Evolutionary conservation across 192 early-diverging fungal genomes (phyloP), one percentile per base, ranked within the genome.

Genomic region (Linnemannia hyalina): DNA sequence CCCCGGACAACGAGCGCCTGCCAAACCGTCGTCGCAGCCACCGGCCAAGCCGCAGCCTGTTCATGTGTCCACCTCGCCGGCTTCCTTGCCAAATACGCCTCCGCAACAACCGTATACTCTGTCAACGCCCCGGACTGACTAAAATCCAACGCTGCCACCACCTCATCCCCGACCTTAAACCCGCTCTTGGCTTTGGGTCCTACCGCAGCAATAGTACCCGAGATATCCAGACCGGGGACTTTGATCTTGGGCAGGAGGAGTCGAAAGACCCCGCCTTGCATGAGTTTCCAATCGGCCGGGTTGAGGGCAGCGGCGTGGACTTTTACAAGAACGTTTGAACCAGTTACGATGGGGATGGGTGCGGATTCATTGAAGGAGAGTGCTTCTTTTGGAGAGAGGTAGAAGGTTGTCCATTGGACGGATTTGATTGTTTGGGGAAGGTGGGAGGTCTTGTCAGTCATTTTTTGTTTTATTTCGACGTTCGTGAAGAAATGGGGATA

Each of bases 241-340:
- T 81, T 87, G 40, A 82, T 22, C n/a, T 36, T 74, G 16, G 85
- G 74, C 75, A 80, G 78, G 11, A 77, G 38, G 0, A 80, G 40
- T 9, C 63, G 35, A 2, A 78, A 40, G 11, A 81, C 7, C 0
- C 75, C 76, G 7, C 88, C 84, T 44, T 47, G 57, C 85, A 85
- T 86, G 29, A 87, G n/a, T 52, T 89, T 89, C 74, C 79, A 89
- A 15, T 89, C 88, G 11, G 83, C 70, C n/a, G 88, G 88, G 65
- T 89, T 89, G 29, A 89, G 41, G 4, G 83, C 83, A 3, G 83
- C 29, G 6, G 88, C 88, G 44, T 81, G 63, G 29, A 89, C 81
- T 72, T 87, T 86, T 74, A 89, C 65, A 6, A 89, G 78, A 11
- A 87, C 35, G 20, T 89, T 54, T 22, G 73, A 73, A 0, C 79